Conservation (phyloP, 2,329 filamentous ascomycete species). For the Coniochaeta sp. region DNA sequence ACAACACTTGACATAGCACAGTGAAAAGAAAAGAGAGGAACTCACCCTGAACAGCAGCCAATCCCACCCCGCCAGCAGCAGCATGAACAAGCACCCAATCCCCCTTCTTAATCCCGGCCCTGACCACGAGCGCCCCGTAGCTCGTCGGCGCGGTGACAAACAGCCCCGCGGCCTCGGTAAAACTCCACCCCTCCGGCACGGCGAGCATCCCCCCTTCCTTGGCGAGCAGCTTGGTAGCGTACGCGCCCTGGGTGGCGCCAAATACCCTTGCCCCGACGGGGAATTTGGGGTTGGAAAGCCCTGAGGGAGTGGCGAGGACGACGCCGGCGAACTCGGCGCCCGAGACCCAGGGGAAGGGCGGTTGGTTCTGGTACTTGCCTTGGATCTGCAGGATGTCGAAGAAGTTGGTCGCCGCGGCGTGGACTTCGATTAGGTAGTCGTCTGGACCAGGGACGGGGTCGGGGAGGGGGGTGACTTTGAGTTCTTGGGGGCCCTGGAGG, state of each 20-base stretch:
- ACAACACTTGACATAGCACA: no score
- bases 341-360: not conserved
- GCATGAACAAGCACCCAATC: not conserved
- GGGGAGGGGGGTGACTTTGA: not conserved
- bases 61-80: not conserved
- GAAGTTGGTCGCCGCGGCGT: not conserved
- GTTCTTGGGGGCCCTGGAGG: slow-evolving; percentile 51
- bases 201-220: not conserved
- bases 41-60: not conserved
- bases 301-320: not conserved
- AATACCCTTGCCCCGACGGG: not conserved
- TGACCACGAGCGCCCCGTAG: not conserved
- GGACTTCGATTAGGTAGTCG: not conserved
- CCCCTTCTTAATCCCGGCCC: not conserved
- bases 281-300: not conserved
- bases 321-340: not conserved
- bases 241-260: not conserved
- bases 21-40: no score
- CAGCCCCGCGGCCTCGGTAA: not conserved
- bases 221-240: not conserved
- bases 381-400: not conserved
- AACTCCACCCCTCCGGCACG: not conserved
- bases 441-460: not conserved
- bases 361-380: not conserved
- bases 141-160: not conserved